phyloP scores from a whole-genome alignment of 225 moss, liverwort and hornwort genomes.

The Marchantia paleacea region DNA sequence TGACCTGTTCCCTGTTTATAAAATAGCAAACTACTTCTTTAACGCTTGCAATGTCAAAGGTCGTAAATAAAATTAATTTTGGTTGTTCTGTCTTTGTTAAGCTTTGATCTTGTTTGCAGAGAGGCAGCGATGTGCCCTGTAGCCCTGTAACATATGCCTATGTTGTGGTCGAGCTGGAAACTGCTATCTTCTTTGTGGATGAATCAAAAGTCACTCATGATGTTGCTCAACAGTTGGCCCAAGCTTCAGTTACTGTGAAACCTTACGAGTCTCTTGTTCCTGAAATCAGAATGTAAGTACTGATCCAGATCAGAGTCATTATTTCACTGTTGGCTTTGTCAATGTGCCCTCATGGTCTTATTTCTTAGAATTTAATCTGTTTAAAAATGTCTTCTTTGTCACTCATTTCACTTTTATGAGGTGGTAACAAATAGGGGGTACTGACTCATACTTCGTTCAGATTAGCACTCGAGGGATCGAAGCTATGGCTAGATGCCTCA shows the following conservation, averaged over 20 bases:
- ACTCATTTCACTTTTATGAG: not conserved
- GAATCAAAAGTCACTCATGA: slow-evolving; percentile 65
- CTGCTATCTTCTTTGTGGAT: slow-evolving; percentile 80
- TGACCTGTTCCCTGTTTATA: not conserved
- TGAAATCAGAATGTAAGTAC: slow-evolving; percentile 62
- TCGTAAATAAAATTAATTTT: no score
- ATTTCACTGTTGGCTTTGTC: not conserved
- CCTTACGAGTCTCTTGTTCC: slow-evolving; percentile 66
- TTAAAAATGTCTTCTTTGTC: no score
- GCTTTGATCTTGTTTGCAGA: slow-evolving; percentile 44
- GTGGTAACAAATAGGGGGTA: not conserved
- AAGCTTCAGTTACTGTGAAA: slow-evolving; percentile 66
- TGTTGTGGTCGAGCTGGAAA: slow-evolving; percentile 72
- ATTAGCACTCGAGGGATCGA: slow-evolving; percentile 65
- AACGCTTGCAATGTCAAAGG: no score
- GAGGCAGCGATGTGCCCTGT: slow-evolving; percentile 90
- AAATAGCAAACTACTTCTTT: not conserved
- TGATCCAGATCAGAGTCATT: not conserved
- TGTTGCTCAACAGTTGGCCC: slow-evolving; percentile 62
- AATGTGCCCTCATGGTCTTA: not conserved
- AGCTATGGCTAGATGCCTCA: slow-evolving; percentile 87
- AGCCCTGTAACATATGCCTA: slow-evolving; percentile 92
- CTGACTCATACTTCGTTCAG: slow-evolving; percentile 31
- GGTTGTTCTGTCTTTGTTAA: not conserved
- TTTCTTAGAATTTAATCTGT: not conserved